A percentile compares a stretch with the other conserved stretches of the same genome.
Evolutionary conservation across 2,329 filamentous ascomycete genomes (phyloP).

Genomic region (Beauveria rudraprayagi): DNA sequence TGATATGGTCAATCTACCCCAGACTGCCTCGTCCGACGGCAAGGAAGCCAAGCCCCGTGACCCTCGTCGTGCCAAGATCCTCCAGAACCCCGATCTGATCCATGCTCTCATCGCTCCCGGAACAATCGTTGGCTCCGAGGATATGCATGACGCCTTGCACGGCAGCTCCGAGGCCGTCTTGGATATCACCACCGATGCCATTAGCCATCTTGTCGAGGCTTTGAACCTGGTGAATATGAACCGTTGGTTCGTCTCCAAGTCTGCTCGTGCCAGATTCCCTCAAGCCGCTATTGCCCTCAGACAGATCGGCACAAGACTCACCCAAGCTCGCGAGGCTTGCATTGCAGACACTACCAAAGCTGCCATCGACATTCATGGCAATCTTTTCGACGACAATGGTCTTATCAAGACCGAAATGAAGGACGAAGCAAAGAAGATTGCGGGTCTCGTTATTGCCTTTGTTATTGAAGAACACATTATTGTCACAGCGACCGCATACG

Average conservation of each 20-base stretch:
- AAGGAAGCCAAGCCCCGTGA: slow-evolving; percentile 11
- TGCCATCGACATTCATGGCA: slow-evolving; percentile 30
- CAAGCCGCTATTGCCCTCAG: slow-evolving; percentile 15
- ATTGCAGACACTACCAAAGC: slow-evolving; percentile 29
- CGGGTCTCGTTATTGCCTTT: slow-evolving; percentile 37
- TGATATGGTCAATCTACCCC: background rate
- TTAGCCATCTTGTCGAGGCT: slow-evolving; percentile 13
- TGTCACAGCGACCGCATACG: slow-evolving; percentile 19
- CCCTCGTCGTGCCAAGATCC: slow-evolving; percentile 19
- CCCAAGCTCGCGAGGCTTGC: slow-evolving; percentile 19
- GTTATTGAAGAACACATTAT: slow-evolving; percentile 37
- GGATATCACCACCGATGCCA: slow-evolving; percentile 12
- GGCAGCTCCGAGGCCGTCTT: slow-evolving; percentile 22
- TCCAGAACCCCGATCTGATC: slow-evolving; percentile 27
- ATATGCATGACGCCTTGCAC: slow-evolving; percentile 25
- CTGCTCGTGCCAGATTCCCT: slow-evolving; percentile 17
- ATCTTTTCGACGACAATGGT: slow-evolving; percentile 35
- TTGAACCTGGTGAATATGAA: slow-evolving; percentile 22
- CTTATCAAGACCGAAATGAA: slow-evolving; percentile 22
- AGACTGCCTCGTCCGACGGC: background rate
- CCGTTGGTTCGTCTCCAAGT: slow-evolving; percentile 21
- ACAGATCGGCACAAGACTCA: slow-evolving; percentile 21
- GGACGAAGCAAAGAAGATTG: slow-evolving; percentile 21
- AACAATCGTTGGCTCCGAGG: slow-evolving; percentile 21
- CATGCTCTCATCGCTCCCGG: slow-evolving; percentile 31